phyloP scores from a whole-genome alignment of 192 early-diverging fungal genomes.

The Backusella macrospora region DNA sequence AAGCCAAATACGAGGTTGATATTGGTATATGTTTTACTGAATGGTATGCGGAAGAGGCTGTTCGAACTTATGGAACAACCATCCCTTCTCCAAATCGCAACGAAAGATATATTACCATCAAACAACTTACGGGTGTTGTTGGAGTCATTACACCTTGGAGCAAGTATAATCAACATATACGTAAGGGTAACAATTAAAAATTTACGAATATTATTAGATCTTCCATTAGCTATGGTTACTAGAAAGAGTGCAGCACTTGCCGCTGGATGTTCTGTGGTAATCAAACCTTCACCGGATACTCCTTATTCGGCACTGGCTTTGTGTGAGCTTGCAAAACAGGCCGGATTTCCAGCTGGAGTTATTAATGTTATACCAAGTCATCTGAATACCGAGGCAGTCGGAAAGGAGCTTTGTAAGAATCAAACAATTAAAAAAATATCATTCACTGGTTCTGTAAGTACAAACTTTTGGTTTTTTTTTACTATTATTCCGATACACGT shows the following conservation, averaged over 20 bases:
- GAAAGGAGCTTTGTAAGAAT: constrained; percentile 60
- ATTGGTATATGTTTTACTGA: constrained; percentile 74
- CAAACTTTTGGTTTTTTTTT: not conserved
- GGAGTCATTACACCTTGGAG: constrained; percentile 77
- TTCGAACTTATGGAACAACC: constrained; percentile 74
- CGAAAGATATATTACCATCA: constrained; percentile 67
- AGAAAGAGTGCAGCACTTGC: constrained; percentile 79
- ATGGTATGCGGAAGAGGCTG: constrained; percentile 89
- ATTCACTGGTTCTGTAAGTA: constrained; percentile 74
- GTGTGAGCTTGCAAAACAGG: constrained; percentile 53
- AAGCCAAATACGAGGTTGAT: constrained; percentile 61
- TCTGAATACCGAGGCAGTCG: constrained; percentile 54
- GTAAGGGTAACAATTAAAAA: not conserved
- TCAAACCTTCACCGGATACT: constrained; percentile 69
- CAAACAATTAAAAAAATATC: constrained; percentile 66
- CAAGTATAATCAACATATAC: constrained; percentile 16
- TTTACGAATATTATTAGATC: constrained; percentile 60
- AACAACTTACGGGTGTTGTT: constrained; percentile 80
- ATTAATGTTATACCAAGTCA: constrained; percentile 67
- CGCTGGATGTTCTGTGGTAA: constrained; percentile 73
- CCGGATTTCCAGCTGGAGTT: constrained; percentile 70
- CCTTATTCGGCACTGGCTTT: constrained; percentile 58
- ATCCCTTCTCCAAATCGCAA: constrained; percentile 61
- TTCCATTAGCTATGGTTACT: constrained; percentile 85
- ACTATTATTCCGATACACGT: not conserved